Evolutionary conservation across 306 rosid species (phyloP).

Genomic region (Alnus glutinosa): DNA sequence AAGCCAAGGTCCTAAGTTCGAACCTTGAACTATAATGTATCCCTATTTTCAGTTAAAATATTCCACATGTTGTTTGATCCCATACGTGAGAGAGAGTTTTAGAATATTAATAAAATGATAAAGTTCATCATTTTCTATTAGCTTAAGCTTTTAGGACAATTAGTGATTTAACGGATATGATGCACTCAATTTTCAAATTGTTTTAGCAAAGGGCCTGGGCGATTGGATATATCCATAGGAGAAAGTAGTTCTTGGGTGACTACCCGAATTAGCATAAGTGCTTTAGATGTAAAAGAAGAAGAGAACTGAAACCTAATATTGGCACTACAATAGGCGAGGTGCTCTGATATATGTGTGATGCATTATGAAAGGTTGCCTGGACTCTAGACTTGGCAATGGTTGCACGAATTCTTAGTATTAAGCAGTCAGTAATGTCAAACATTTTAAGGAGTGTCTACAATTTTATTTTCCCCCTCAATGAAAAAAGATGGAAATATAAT

Average conservation of each 20-base stretch:
- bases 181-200: background rate
- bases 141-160: too few relatives aligned
- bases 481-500: background rate
- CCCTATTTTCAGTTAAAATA: too few relatives aligned
- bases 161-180: background rate
- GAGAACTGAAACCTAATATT: background rate
- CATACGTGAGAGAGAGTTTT: too few relatives aligned
- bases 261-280: background rate
- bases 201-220: background rate
- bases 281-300: background rate
- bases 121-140: too few relatives aligned
- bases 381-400: background rate
- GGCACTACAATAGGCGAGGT: background rate
- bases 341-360: background rate
- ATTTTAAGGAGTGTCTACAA: background rate
- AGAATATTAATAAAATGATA: too few relatives aligned
- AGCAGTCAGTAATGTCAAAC: background rate
- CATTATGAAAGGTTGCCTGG: background rate
- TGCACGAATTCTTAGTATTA: background rate
- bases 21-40: too few relatives aligned
- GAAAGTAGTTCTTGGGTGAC: background rate
- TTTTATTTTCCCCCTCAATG: background rate
- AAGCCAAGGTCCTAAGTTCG: too few relatives aligned
- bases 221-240: background rate
- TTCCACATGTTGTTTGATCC: too few relatives aligned